Evolutionary conservation across 805 yeast species (phyloP).

Genomic region (Blastobotrys peoriensis): DNA sequence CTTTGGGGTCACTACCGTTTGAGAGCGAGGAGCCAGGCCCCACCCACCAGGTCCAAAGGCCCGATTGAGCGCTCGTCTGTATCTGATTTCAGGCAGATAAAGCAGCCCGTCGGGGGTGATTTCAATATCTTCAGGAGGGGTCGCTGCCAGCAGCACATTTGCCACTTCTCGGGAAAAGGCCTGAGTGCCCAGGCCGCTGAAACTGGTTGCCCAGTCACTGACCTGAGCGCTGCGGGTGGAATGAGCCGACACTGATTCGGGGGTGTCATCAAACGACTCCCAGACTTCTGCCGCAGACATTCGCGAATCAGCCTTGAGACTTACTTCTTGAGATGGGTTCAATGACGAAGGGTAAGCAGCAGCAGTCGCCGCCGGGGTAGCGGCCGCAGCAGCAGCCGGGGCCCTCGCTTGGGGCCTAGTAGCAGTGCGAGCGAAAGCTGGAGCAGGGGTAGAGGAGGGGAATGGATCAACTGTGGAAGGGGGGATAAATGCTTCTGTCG

Average conservation of each 20-base stretch:
- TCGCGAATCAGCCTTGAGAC: neutral
- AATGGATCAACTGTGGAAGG: no score
- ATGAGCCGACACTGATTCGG: neutral
- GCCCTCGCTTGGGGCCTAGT: no score
- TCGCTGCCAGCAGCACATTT: slow-evolving; percentile 52
- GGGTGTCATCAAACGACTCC: slow-evolving; percentile 6
- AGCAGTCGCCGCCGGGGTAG: no score
- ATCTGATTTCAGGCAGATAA: slow-evolving; percentile 91
- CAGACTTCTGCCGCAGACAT: neutral
- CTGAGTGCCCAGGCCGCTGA: slow-evolving; percentile 75
- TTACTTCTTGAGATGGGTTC: no score
- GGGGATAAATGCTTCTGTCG: no score
- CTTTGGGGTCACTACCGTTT: slow-evolving; percentile 66
- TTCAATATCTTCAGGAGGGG: slow-evolving; percentile 74
- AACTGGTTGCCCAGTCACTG: slow-evolving; percentile 78
- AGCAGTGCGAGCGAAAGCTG: no score
- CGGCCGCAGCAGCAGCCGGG: no score
- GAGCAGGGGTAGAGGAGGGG: no score
- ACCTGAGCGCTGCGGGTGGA: neutral
- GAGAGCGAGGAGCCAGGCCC: slow-evolving; percentile 94
- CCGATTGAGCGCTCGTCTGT: slow-evolving; percentile 76
- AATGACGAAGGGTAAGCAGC: no score
- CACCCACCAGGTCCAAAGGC: slow-evolving; percentile 99
- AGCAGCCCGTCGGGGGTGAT: slow-evolving; percentile 93
- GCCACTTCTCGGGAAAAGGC: slow-evolving; percentile 63